Base-by-base conservation (phyloP, 352 stramenopile genomes). In the Phytophthora quininea region DNA sequence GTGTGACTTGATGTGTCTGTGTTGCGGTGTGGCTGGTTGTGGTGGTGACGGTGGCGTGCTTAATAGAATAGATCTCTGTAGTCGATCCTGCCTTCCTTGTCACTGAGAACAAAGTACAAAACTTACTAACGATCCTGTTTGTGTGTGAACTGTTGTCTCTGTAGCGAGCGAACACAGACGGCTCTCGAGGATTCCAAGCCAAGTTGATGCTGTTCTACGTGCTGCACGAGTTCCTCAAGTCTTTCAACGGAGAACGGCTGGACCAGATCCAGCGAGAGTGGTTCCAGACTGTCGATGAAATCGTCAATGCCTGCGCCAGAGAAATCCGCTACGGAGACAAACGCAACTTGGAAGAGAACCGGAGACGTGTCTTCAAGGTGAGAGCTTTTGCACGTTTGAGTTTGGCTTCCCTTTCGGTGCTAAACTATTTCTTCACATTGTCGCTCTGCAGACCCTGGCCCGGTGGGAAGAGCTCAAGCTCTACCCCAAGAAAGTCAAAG, bases 131-230 rank as follows among this genome's bases (percentile, higher is more conserved):
- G 37, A 24, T 24, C 19, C 19, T 24, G 19, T 51, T 29, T 49
- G 54, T 69, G 15, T 62, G 10, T 24, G 19, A 24, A 24, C 19
- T 24, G 19, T 24, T 67, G 52, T 52, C n/a, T 46, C 53, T 75
- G 33, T 68, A 93, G 84, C 62, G 81, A 73, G 83, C 83, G 8
- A 61, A 89, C 48, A 74, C 75, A 35, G 86, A 95, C 10, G 76
- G 73, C 8, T 64, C 79, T 32, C 67, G 77, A 43, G 82, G 88
- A 52, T 93, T 93, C 59, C 83, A 93, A 52, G 70, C 80, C 53
- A 95, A 93, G 64, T 56, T 95, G 35, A 95, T 95, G 88, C 74
- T 95, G 10, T 90, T 95, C 46, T 95, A 95, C 83, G 74, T 94
- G 46, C 75, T 95, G 33, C 86, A 95, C 67, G 88, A 95, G 76